Evolutionary conservation across 2,329 filamentous ascomycete species (phyloP), one percentile per base, ranked within the genome.

Genomic region (Aureobasidium leucospermi): DNA sequence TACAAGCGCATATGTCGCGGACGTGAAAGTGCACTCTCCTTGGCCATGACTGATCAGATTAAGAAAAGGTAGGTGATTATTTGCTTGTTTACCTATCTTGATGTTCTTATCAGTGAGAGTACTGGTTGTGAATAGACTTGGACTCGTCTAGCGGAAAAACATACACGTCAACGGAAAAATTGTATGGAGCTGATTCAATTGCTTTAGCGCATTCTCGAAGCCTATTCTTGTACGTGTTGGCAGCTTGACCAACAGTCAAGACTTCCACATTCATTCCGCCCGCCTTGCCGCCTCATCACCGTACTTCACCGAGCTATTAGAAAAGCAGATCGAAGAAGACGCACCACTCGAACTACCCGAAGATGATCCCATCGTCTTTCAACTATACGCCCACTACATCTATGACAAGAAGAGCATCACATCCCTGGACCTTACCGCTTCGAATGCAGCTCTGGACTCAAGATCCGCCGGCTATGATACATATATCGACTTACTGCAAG

Each of bases 1-100:
- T 59, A 53, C 48, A 59, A 59, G 58, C 47, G 58, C 29, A 39
- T 59, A 8, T 59, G 58, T 45, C 58, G 58, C n/a, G 58, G 48
- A 28, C 46, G 47, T 28, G 48, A 59, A 16, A 59, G 58, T 31
- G 58, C 58, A 15, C 47, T 59, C 19, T 59, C 58, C 6, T 16
- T 53, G 39, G 58, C 58, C 48, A 52, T 59, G 58, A 53, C 36
- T 9, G 58, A 59, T 6, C 13, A 32, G 15, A 59, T 19, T 15
- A 52, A 32, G 32, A 59, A 46, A 31, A 59, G 58, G 58, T 59
- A 32, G 29, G 57, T 29, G 29, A 16, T 32, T 43, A 23, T 29
- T 31, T 6, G 39, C n/a, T 23, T 42, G 49, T 36, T 52, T 41
- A 7, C 4, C 16, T 28, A 8, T 3, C n/a, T 28, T 11, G 6